These are phyloP conservation scores for Ceratocystis destructans DNA, from an alignment of 2,329 filamentous ascomycete genomes.

Conservation along the genomic window DNA sequence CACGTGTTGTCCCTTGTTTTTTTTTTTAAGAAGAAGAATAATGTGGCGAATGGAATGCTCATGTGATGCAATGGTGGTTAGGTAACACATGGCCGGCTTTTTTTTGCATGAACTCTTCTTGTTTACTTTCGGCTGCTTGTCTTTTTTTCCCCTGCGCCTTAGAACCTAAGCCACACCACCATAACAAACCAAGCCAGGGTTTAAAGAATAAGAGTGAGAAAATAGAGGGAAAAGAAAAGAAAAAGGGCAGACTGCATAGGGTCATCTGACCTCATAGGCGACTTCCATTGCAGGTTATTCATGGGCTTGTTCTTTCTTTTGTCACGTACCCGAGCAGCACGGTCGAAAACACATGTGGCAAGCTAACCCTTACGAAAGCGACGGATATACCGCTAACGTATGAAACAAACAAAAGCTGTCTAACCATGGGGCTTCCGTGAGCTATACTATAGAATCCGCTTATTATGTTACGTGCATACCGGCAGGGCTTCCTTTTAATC, in stretches of 20 bases:
- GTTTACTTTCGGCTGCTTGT: neutral
- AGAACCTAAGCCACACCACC: neutral
- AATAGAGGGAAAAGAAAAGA: too few species aligned
- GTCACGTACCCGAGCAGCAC: neutral
- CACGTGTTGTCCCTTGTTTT: neutral
- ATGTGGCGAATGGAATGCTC: neutral
- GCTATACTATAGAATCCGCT: too few species aligned
- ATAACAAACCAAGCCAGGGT: neutral
- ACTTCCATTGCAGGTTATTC: neutral
- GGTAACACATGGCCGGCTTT: neutral
- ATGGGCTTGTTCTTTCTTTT: neutral
- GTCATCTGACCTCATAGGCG: neutral
- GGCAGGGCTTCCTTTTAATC: too few species aligned
- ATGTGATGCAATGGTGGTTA: neutral
- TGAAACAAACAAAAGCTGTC: too few species aligned
- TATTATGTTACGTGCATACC: too few species aligned
- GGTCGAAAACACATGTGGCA: too few species aligned
- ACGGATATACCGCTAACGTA: too few species aligned
- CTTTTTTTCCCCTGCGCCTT: neutral
- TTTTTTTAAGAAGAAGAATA: neutral
- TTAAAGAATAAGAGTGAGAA: neutral
- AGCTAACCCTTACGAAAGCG: too few species aligned
- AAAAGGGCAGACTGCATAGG: neutral
- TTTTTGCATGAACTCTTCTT: neutral
- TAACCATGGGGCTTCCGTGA: too few species aligned